Base-by-base conservation (phyloP, 352 stramenopile genomes). In the Globisporangium splendens region DNA sequence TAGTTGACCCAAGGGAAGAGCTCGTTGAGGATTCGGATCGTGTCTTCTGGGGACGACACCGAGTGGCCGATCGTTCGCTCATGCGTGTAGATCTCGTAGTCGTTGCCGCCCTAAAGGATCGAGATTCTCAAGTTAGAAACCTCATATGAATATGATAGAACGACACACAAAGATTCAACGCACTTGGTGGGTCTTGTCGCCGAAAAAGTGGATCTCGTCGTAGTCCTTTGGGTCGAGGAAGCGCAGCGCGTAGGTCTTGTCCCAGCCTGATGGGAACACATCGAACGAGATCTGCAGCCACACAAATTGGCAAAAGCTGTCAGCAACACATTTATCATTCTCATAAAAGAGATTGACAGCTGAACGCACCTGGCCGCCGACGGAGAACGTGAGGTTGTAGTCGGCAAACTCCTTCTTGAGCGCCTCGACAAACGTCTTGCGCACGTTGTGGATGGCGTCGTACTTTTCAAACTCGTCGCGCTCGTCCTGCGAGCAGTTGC, bases 201-300 rank as follows among this genome's bases (percentile, higher is more conserved):
- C 97, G 71, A 99, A 99, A 70, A 99, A 99, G 79, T 99, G 97
- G 71, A 99, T 97, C 70, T 99, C 95, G 68, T 99, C 96, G 79
- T 98, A 99, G 73, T 98, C 96, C 54, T 80, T 90, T 13, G 88
- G 76, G 54, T 88, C 77, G 38, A 97, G 68, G 78, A 96, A 99
- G 53, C 91, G 86, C 50, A 99, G 86, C 74, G 96, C 98, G 72
- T 98, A 99, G 1, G 97, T 99, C 86, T 99, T 99, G 81, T 99
- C 97, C 97, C 97, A 99, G 28, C 97, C 97, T 57, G 83, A 58
- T 1, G 97, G 97, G 77, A 99, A 99, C 28, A 98, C 83, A 77
- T 99, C 97, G 70, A 99, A 99, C 14, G 93, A 98, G 71, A 99
- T 99, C 86, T 79, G 24, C 24, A 53, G 8, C n/a, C 21, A 24